Base-by-base conservation (phyloP, 1,284 basidiomycete genomes). In the Ganoderma boninense region DNA sequence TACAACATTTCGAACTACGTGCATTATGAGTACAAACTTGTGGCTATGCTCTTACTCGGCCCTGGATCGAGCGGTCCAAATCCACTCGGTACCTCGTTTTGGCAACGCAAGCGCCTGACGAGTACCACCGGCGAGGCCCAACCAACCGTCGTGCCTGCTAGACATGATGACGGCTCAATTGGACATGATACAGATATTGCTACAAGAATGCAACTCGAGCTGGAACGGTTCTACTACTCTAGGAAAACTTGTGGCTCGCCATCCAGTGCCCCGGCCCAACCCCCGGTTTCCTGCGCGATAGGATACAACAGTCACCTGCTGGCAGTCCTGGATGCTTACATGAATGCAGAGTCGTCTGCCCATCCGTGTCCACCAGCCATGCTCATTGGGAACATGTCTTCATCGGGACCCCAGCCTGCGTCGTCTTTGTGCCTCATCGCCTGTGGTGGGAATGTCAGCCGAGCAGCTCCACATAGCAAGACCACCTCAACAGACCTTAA, bases 401-500 rank as follows among this genome's bases (percentile, higher is more conserved):
- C 79, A n/a, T 79, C 79, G 2, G 72, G 54, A 0, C 69, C 74
- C 65, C 77, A 76, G 35, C 74, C 69, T 4, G 69, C 74, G 26
- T 80, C 79, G 35, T 80, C 79, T 68, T 80, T 80, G 69, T 77
- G 71, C 70, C 78, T 79, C 57, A 77, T 69, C 1, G 77, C 79
- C 79, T 80, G 59, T 6, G 64, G 20, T 7, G 14, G 14, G 23
- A 6, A 20, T 0, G 54, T 68, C 5, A 59, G 29, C n/a, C 26
- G 26, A 29, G 26, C 26, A 29, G 26, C 26, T 29, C 26, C 26
- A 29, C 26, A 29, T 29, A 29, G 26, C 26, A 29, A 29, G 26
- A 29, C 26, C 26, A 29, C 26, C 26, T 29, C 26, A 2, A 29
- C 26, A 29, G 26, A 29, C 26, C 86, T 93, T 94, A 35, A 75